Percentiles rank a stretch among this genome's conserved stretches.
phyloP scores from a whole-genome alignment of 1,139 yeast species.

The Magnusiomyces sp. region DNA sequence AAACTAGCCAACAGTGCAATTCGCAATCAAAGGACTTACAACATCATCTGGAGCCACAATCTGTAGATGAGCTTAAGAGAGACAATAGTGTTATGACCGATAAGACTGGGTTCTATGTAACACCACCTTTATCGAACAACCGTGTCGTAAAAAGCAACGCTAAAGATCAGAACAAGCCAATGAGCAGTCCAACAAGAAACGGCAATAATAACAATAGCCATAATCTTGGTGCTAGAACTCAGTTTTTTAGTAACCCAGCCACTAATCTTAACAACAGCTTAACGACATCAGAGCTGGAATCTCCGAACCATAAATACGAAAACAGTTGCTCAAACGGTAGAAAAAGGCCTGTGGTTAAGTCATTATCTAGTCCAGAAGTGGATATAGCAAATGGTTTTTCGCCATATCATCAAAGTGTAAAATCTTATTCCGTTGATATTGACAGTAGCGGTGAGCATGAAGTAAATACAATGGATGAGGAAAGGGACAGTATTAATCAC shows the following conservation, averaged over 20 bases:
- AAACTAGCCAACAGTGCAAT: no score
- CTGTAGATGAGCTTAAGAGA: no score
- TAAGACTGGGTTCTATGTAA: neutral
- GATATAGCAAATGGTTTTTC: neutral
- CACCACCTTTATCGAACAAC: constrained; percentile 3
- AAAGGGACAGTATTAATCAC: neutral
- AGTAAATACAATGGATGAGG: neutral
- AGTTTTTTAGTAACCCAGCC: neutral
- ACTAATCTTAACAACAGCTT: neutral
- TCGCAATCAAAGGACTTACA: no score
- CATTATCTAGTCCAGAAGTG: constrained; percentile 1
- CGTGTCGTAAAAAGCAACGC: neutral
- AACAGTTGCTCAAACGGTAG: no score
- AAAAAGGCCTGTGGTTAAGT: no score
- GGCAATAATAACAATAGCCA: neutral
- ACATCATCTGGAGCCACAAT: no score
- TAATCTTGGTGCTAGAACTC: neutral
- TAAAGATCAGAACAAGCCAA: constrained; percentile 6
- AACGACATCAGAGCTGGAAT: no score
- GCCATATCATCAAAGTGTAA: neutral
- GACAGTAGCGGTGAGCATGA: neutral
- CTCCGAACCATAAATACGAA: no score
- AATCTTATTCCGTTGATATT: no score
- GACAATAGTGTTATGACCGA: no score
- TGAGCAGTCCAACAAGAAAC: constrained; percentile 4